Evolutionary conservation across 345 rosid species (phyloP), one percentile per base, ranked within the genome.

Genomic region (Salix udensis): DNA sequence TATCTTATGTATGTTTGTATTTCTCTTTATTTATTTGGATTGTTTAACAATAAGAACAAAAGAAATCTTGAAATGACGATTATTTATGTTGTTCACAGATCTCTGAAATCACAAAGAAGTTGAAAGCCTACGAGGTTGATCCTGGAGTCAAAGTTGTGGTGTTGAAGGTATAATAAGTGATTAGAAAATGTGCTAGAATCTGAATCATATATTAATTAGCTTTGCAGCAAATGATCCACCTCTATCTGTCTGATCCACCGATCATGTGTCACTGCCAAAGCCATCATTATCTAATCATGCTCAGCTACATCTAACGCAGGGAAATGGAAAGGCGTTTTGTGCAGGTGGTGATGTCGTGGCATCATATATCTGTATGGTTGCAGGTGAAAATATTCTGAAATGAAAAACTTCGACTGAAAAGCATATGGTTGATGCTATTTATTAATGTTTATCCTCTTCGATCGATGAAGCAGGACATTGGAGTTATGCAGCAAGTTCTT

Each of bases 311-410:
- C 16, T 31, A 6, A 30, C 36, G 34, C 72, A 78, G 84, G 84
- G 74, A 28, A 81, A 70, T 28, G 87, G 87, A 28, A 81, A 60
- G 24, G 84, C 83, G 40, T 84, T 84, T 62, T 81, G 79, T 71
- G 81, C 83, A 11, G 87, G 87, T 0, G 87, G 87, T 18, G 87
- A 84, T 74, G 70, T 84, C n/a, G 72, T 71, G 18, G 12, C 80
- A 37, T 18, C 53, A 7, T 46, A 71, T 40, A 44, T 42, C 12
- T 65, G 50, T 26, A 46, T 50, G 36, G 5, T 61, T 6, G 70
- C 70, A 75, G 85, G 85, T 75, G 48, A 66, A 0, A n/a, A 14
- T 12, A 2, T 12, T 15, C 24, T 31, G 12, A 26, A 2, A 21
- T n/a, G 23, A 53, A 2, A 31, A 23, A 10, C 3, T n/a, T 7